phyloP scores from a whole-genome alignment of 2,329 filamentous ascomycete genomes.

The Diaporthe capsici region DNA sequence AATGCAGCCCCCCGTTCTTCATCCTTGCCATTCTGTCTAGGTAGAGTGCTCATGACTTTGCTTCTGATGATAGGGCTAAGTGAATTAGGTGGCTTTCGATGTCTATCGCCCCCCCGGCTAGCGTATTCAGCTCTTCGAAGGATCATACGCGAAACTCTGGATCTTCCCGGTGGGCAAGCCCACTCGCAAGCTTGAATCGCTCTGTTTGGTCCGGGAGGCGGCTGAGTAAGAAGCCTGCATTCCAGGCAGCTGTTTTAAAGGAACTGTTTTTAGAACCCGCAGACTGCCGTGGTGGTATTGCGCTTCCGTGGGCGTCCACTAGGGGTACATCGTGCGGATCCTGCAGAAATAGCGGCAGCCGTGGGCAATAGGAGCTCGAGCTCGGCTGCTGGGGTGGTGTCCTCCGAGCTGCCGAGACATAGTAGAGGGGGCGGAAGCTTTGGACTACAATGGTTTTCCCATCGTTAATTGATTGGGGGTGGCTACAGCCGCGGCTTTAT shows the following conservation, averaged over 20 bases:
- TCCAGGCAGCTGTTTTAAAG: slow-evolving; percentile 28
- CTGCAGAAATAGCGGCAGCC: slow-evolving; percentile 16
- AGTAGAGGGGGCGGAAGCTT: too few relatives aligned
- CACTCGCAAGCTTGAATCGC: neutral
- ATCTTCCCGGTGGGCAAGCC: neutral
- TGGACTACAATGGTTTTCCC: too few relatives aligned
- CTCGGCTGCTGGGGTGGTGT: neutral
- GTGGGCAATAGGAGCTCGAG: neutral
- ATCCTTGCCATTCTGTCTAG: neutral
- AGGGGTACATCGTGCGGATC: slow-evolving; percentile 27
- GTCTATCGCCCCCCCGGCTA: slow-evolving; percentile 25
- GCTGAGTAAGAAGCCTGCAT: slow-evolving; percentile 25
- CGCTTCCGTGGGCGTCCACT: neutral
- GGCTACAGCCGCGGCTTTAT: neutral
- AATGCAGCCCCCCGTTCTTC: neutral
- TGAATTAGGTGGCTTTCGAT: neutral
- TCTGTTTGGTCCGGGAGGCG: neutral
- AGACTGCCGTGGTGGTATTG: slow-evolving; percentile 19
- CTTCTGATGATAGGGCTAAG: neutral
- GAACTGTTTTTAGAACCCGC: slow-evolving; percentile 29
- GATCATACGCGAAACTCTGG: slow-evolving; percentile 12
- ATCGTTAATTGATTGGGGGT: neutral
- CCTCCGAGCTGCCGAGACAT: too few relatives aligned
- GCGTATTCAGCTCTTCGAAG: slow-evolving; percentile 29
- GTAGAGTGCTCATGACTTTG: neutral